A percentile compares a stretch with the other conserved stretches of the same genome.
Conservation (phyloP, 2,329 filamentous ascomycete genomes). For the Fusarium sp. region DNA sequence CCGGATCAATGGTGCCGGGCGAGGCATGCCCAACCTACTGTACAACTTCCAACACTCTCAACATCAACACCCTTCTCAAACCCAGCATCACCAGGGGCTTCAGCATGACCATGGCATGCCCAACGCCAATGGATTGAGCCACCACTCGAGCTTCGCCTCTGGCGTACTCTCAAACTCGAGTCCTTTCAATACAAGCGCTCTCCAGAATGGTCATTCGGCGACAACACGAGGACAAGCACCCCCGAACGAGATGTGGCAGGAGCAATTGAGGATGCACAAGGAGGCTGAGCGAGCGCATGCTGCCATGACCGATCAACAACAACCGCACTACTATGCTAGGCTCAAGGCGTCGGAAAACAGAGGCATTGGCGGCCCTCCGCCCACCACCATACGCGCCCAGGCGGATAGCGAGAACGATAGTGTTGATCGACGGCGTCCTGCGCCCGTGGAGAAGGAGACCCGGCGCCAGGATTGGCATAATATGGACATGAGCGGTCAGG, state of each 20-base stretch:
- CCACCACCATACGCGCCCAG: constrained; percentile 61
- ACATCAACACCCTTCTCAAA: constrained; percentile 72
- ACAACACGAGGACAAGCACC: constrained; percentile 64
- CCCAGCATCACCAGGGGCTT: constrained; percentile 72
- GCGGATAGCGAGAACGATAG: constrained; percentile 65
- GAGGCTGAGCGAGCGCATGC: constrained; percentile 79
- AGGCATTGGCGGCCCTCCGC: constrained; percentile 69
- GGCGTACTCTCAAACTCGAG: constrained; percentile 72
- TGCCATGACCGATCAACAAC: constrained; percentile 76
- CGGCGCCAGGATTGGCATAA: constrained; percentile 90
- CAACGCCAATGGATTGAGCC: constrained; percentile 66
- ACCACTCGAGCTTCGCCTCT: constrained; percentile 52
- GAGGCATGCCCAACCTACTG: constrained; percentile 73
- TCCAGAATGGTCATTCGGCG: constrained; percentile 69
- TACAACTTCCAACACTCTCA: constrained; percentile 76
- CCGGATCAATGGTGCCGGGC: constrained; percentile 73
- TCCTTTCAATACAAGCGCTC: constrained; percentile 65
- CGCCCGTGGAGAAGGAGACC: constrained; percentile 74
- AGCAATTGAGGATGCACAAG: constrained; percentile 85
- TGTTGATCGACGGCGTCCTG: constrained; percentile 69
- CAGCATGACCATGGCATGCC: constrained; percentile 70
- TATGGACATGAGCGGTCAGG: constrained; percentile 96
- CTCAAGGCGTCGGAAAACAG: constrained; percentile 78
- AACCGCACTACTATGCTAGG: constrained; percentile 78
- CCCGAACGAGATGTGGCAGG: constrained; percentile 82